Base-by-base conservation (phyloP, 176 grass and related monocot genomes). In the Cenchrus americanus region DNA sequence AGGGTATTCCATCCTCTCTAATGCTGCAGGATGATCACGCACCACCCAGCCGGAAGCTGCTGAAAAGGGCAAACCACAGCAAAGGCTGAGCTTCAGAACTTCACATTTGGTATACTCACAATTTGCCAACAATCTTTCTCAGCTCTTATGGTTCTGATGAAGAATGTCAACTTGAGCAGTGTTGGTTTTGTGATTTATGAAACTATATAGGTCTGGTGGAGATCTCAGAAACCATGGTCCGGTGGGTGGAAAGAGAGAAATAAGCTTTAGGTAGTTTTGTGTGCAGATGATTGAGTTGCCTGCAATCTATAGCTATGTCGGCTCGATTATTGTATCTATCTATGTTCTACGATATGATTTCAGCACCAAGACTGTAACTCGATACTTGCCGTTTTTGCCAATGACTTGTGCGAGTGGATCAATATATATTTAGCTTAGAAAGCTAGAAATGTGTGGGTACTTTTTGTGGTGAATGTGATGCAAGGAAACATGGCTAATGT, bases 1-100 rank as follows among this genome's bases (percentile, higher is more conserved):
- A 43, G 62, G 10, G 74, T 10, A 44, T 47, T 11, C 21, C 55
- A 62, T 66, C 37, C 10, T 21, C 14, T 78, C 75, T 62, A 32
- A n/a, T 85, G 71, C 46, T 84, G 46, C 86, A 99, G 96, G 96
- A 96, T 76, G 96, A 99, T 76, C 91, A 89, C 19, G 89, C 62
- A 3, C 75, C 91, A 26, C 89, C 93, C 44, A 98, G 82, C 74
- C 87, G 66, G 63, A 99, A 94, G 80, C 78, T 87, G 15, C 63
- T 94, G 78, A 84, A 88, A 83, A 91, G 91, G 66, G 68, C 88
- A 87, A 90, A 87, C 41, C 91, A 94, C 32, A 89, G 91, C 82
- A 99, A 94, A 21, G 77, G 77, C 59, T 99, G 66, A 96, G 58
- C 12, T 7, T 23, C 26, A 21, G 18, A 81, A 73, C 50, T 46